A percentile compares a stretch with the other conserved stretches of the same genome.
These are phyloP conservation scores for Pythium vanterpoolii DNA, from an alignment of 352 stramenopile species.

Conservation along the genomic window DNA sequence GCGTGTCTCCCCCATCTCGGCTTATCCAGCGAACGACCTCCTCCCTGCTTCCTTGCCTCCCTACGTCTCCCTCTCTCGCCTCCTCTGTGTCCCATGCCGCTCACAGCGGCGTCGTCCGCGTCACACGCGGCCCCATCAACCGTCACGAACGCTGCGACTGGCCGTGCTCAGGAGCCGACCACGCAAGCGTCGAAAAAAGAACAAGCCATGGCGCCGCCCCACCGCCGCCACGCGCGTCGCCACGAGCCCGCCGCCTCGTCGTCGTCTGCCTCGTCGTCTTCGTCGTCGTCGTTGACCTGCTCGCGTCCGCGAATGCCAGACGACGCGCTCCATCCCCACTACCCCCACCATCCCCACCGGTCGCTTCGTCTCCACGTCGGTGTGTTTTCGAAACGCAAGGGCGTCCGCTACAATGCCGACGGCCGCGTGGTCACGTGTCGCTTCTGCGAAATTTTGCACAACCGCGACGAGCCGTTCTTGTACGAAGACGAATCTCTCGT, in stretches of 20 bases:
- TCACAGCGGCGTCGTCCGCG: not conserved
- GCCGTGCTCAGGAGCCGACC: constrained; percentile 10
- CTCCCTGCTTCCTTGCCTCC: not conserved
- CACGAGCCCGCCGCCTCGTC: constrained; percentile 11
- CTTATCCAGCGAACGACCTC: not conserved
- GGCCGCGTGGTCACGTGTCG: constrained; percentile 60
- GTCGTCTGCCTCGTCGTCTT: constrained; percentile 3
- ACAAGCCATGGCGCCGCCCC: not conserved
- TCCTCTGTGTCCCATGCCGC: constrained; percentile 11
- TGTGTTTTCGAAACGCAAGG: constrained; percentile 42
- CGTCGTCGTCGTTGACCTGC: not conserved
- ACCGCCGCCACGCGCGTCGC: not conserved
- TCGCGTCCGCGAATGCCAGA: too few species aligned
- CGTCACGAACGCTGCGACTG: not conserved
- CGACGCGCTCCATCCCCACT: not conserved
- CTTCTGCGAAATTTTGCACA: constrained; percentile 78
- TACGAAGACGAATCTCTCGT: constrained; percentile 77
- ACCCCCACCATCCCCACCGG: not conserved
- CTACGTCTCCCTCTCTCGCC: not conserved
- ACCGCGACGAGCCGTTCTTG: constrained; percentile 55
- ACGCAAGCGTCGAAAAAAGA: constrained; percentile 10
- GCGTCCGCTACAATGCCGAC: constrained; percentile 62
- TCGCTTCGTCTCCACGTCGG: constrained; percentile 19
- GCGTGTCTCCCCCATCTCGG: not conserved
- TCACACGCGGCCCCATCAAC: not conserved